Evolutionary conservation across 2,329 filamentous ascomycete genomes (phyloP), one percentile per base, ranked within the genome.

Genomic region (Xylaria polymorpha): DNA sequence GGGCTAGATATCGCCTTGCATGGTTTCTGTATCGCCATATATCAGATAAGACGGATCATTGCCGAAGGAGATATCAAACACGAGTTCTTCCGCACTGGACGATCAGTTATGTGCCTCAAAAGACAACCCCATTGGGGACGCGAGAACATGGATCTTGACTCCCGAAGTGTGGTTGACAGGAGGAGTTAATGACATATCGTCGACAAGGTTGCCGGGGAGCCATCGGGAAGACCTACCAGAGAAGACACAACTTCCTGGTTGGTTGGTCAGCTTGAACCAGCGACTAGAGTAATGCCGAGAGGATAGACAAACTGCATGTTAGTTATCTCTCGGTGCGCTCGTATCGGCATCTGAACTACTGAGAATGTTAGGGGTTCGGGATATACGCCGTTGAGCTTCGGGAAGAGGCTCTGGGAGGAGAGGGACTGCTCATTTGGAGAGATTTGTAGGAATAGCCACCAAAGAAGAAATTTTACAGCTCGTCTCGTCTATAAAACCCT

Each of bases 401-500:
- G 43, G 43, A 29, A 29, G 48, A 29, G 46, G 22, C 22, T 6
- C 5, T 29, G 10, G 22, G 4, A 44, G 18, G 22, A 60, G 39
- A 25, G 10, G 15, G 35, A 43, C 8, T 10, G 9, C 18, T 41
- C 14, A 25, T 56, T 3, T 22, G 50, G 20, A 56, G 37, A 39
- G 51, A 8, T 39, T n/a, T n/a, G 39, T 50, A 20, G n/a, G 51
- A 50, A 41, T 25, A 25, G 7, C 7, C n/a, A 44, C 15, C 6
- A 20, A 65, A 44, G 35, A 64, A 57, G 4, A 3, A 22, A 15
- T 14, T 15, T 37, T 25, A 25, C 7, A 32, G 29, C 25, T 25
- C 15, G 25, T 48, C 20, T 32, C 32, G 22, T 5, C 25, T 66
- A 68, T 68, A 66, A 69, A 61, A n/a, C 12, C 35, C 29, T 18